Evolutionary conservation across 2,329 filamentous ascomycete species (phyloP).

Genomic region (Neofusicoccum ribis): DNA sequence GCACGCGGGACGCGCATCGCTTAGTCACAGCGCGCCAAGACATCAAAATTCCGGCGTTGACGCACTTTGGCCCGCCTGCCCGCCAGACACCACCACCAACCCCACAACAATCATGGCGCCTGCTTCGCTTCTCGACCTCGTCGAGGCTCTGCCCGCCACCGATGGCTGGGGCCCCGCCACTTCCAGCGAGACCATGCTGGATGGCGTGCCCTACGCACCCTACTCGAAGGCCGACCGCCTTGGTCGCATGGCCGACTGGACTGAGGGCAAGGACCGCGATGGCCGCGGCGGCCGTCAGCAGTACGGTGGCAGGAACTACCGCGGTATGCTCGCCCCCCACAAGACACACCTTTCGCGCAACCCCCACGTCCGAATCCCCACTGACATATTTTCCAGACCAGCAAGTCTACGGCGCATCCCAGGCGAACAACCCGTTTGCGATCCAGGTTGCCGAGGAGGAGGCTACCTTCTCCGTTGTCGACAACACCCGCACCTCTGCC

Average conservation of each 20-base stretch:
- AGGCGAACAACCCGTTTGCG: conserved; percentile 75
- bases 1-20: neutral
- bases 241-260: conserved; percentile 99
- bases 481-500: conserved; percentile 83
- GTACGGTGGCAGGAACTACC: conserved; percentile 83
- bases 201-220: conserved; percentile 94
- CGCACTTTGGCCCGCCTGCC: neutral
- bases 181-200: conserved; percentile 81
- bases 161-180: conserved; percentile 78
- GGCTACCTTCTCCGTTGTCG: conserved; percentile 95
- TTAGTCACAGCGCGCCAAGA: conserved; percentile 20
- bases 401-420: conserved; percentile 92
- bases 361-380: neutral
- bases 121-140: conserved; percentile 49
- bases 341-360: neutral
- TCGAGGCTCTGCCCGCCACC: conserved; percentile 47
- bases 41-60: conserved; percentile 20
- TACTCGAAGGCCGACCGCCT: conserved; percentile 99
- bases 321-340: conserved; percentile 63
- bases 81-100: conserved; percentile 6
- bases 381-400: conserved; percentile 65
- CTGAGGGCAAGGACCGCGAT: conserved; percentile 80
- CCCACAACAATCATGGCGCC: conserved; percentile 43
- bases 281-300: conserved; percentile 74
- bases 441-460: conserved; percentile 93